Base-by-base conservation (phyloP, 2,329 filamentous ascomycete species). In the Ophiocordyceps camponoti-saundersi region DNA sequence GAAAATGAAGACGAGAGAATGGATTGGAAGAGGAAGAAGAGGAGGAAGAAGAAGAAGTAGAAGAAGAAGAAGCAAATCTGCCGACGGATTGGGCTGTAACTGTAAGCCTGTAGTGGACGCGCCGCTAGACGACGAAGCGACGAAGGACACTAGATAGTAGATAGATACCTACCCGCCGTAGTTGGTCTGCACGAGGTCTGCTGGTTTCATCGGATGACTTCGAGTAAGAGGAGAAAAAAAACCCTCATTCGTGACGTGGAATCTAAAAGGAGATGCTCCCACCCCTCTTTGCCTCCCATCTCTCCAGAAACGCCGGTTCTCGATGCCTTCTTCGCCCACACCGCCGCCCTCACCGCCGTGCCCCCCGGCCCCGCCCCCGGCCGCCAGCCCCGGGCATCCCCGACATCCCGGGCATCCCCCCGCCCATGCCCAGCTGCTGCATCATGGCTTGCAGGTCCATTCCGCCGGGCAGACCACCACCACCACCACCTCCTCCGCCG, bases 391-490 rank as follows among this genome's bases (percentile, higher is more conserved):
- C 26, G 21, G 18, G 21, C 40, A 30, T 29, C 6, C 53, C 57
- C 7, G 57, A 53, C 61, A 64, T 57, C 6, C 55, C 57, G 1
- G 57, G 54, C 59, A 61, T 60, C 36, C 62, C 60, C 16, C 73
- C 64, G 8, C 75, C 73, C 73, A 80, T 77, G 22, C 75, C 75
- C 75, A 81, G 79, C 57, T 80, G 76, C 61, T 73, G 69, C 83
- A 85, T 73, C 84, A 92, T 86, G 54, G 83, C 81, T 60, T 82
- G 79, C 78, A 92, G 83, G 51, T 82, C 80, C 65, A 82, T 76
- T 49, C 83, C 74, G 26, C 80, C 79, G 51, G 82, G 80, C 71
- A 89, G 79, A 21, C 66, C 81, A 6, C 66, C 63, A 4, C 65
- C 81, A 5, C 78, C 80, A 23, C 66, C 63, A 4, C 66, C 63